phyloP scores from a whole-genome alignment of 352 stramenopile species.

The Phytophthora tubulina region DNA sequence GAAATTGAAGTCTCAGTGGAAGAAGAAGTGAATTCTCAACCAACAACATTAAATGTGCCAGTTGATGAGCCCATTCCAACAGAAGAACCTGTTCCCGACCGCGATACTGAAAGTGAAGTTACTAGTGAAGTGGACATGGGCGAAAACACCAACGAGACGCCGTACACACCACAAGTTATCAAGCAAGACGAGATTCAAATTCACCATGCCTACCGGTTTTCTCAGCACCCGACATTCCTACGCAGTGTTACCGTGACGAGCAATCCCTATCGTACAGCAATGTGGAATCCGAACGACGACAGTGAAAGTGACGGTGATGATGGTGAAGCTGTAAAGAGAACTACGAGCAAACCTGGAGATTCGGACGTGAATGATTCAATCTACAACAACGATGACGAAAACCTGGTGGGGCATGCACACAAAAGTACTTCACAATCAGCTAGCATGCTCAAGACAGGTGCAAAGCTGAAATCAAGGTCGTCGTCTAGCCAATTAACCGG shows the following conservation, averaged over 20 bases:
- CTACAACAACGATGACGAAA: constrained; percentile 19
- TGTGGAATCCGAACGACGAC: constrained; percentile 55
- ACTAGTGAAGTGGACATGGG: constrained; percentile 2
- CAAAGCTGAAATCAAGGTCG: constrained; percentile 5
- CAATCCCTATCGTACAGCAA: constrained; percentile 50
- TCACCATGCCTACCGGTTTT: constrained; percentile 53
- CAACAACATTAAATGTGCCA: not conserved
- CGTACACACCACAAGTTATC: constrained; percentile 20
- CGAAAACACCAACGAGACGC: not conserved
- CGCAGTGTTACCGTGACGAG: constrained; percentile 41
- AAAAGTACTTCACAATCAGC: not conserved
- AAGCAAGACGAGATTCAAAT: constrained; percentile 30
- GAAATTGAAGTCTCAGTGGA: constrained; percentile 4
- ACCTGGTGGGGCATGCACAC: not conserved
- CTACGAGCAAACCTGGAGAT: not conserved
- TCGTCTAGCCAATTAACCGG: constrained; percentile 8
- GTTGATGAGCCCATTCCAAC: constrained; percentile 6
- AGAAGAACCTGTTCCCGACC: not conserved
- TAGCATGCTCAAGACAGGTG: not conserved
- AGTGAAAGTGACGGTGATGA: constrained; percentile 60
- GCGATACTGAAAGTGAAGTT: not conserved
- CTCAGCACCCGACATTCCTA: constrained; percentile 56
- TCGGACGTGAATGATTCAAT: constrained; percentile 21
- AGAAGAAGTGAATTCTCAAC: constrained; percentile 8
- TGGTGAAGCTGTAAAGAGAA: not conserved